Percentiles rank a stretch among this genome's conserved stretches.
These are phyloP conservation scores for Fusarium sp. DNA, from an alignment of 2,329 filamentous ascomycete species.

Conservation along the genomic window DNA sequence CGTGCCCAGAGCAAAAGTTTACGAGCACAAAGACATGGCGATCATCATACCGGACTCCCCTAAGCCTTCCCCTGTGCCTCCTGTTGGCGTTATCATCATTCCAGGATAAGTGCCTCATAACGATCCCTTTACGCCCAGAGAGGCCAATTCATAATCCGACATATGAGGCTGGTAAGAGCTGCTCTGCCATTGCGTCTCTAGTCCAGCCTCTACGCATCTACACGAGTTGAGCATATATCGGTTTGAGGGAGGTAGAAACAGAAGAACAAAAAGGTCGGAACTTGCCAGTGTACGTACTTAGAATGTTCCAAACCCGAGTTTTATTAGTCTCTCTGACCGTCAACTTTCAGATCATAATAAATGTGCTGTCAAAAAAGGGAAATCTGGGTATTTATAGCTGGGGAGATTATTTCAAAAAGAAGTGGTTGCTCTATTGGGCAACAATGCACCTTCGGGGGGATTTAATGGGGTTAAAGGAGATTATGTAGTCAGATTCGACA, in stretches of 20 bases:
- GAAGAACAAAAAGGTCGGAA: neutral
- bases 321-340: neutral
- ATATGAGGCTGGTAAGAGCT: neutral
- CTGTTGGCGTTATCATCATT: neutral
- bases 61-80: neutral
- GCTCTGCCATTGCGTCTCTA: neutral
- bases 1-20: neutral
- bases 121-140: neutral
- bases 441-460: neutral
- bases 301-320: too few species aligned
- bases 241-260: neutral
- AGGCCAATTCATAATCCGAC: neutral
- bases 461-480: neutral
- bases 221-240: neutral
- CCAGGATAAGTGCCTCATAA: neutral
- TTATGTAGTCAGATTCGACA: neutral
- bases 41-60: neutral
- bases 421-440: neutral
- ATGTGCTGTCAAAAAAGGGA: too few species aligned
- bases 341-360: neutral
- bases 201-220: neutral
- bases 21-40: neutral
- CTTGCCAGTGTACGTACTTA: neutral
- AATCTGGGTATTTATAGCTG: neutral
- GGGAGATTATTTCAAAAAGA: slow-evolving; percentile 5